Base-by-base conservation (phyloP, 768 basidiomycete species). In the Xerocomellus dryophilus region DNA sequence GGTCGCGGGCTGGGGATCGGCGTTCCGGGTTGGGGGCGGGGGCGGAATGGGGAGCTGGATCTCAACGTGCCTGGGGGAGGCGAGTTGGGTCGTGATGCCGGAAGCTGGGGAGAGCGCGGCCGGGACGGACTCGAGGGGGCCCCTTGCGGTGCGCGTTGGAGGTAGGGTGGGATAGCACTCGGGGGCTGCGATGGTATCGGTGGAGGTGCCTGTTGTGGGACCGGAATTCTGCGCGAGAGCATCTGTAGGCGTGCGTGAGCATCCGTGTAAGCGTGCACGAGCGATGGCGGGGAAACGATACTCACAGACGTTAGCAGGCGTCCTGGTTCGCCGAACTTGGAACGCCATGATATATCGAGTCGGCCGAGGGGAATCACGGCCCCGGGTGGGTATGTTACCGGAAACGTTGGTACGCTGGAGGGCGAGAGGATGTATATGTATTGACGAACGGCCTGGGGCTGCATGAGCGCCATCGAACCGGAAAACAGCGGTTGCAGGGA, bases 311-410 rank as follows among this genome's bases (percentile, higher is more conserved):
- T 96, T 29, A 95, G 74, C 2, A 98, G 76, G 27, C 92, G 80
- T 0, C 94, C 95, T 25, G 86, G 86, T 72, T 95, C 91, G 9
- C 91, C 91, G 59, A 86, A 87, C 4, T 83, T 81, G 7, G 93
- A 92, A 42, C 84, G 75, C 95, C 95, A 98, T 12, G 83, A 82
- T 42, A 98, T 86, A 65, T 97, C 93, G 21, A 96, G 76, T 53
- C 88, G 77, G n/a, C 93, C 93, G 4, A 97, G 80, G 15, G 91
- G 81, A 17, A 95, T 79, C 39, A 86, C 74, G 21, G 78, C 78
- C 2, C 95, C 95, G 0, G 90, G 86, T 2, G 78, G 66, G 61
- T 82, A 79, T 5, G 70, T 64, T 1, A 78, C 69, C 12, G 84
- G 82, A 27, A 77, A 71, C 0, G 75, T 57, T 1, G 81, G 76